Evolutionary conservation across 345 rosid genomes (phyloP), one percentile per base, ranked within the genome.

Genomic region (Salix koriyanagi): DNA sequence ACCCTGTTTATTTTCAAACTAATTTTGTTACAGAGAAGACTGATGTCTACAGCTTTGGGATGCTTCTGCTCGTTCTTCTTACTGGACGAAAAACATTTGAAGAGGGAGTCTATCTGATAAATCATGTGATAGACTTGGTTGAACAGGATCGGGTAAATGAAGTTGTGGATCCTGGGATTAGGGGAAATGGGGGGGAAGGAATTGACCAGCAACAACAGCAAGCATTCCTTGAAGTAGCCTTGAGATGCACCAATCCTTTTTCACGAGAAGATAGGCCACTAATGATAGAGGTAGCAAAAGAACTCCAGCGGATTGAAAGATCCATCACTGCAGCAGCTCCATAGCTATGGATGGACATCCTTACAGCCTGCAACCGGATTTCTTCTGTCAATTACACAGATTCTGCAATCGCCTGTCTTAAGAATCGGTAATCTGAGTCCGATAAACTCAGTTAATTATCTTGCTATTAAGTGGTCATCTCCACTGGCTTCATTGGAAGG

Each of bases 11-110:
- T 9, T 0, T 1, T 0, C 1, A 0, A 7, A 26, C 23, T 1
- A 0, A 4, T 72, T 1, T 5, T 5, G 19, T 39, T 1, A 58
- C 67, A 6, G 75, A 67, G 61, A 62, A 64, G 21, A 4, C 14
- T 23, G 75, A 70, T 70, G 75, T 61, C 9, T 70, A 44, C 36
- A 14, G 79, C 32, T 72, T 72, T 30, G 75, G 75, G 8, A 4
- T 64, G n/a, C 19, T 32, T 21, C 64, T 76, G 25, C 34, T 76
- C 13, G 9, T 2, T 16, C 75, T 76, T 42, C 14, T 76, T 36
- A 70, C 70, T 6, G 75, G 64, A 34, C 18, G 12, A 62, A 21
- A 1, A 28, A 6, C 44, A 42, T 4, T 5, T 67, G 1, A 19
- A 19, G 18, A 5, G 46, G 23, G 0, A 36, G 16, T 19, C 6